Conservation (phyloP, 2,329 filamentous ascomycete species). For the Xylariaceae sp. region DNA sequence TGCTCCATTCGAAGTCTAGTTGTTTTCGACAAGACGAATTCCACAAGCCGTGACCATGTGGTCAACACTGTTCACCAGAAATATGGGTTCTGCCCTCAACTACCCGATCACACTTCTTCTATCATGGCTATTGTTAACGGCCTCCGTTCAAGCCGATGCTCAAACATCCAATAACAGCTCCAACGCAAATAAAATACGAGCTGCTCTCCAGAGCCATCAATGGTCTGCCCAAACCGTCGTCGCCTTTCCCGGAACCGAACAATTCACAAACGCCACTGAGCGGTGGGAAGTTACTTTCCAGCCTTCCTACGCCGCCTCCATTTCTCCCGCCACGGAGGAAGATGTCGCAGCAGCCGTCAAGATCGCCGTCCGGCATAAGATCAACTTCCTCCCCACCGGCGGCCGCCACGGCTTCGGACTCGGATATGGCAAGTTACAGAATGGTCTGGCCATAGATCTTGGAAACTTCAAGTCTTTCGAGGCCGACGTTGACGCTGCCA, state of each 20-base stretch:
- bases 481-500: constrained; percentile 20
- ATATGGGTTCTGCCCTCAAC: neutral
- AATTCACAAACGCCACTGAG: neutral
- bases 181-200: neutral
- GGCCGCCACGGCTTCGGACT: constrained; percentile 11
- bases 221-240: neutral
- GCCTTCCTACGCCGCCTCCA: neutral
- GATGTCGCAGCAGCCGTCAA: constrained; percentile 4
- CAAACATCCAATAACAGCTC: neutral
- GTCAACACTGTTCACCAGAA: neutral
- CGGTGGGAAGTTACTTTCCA: neutral
- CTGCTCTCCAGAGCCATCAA: neutral
- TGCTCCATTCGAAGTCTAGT: no score
- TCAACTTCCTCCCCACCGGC: constrained; percentile 15
- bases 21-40: no score
- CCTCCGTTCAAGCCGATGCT: neutral
- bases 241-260: neutral
- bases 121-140: neutral
- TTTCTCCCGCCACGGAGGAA: neutral
- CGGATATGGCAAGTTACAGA: neutral
- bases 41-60: no score
- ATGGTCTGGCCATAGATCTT: constrained; percentile 14
- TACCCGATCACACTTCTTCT: neutral
- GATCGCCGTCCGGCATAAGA: neutral
- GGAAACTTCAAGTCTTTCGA: constrained; percentile 24